phyloP scores from a whole-genome alignment of 257 asterid species.

The Lycium ferocissimum region DNA sequence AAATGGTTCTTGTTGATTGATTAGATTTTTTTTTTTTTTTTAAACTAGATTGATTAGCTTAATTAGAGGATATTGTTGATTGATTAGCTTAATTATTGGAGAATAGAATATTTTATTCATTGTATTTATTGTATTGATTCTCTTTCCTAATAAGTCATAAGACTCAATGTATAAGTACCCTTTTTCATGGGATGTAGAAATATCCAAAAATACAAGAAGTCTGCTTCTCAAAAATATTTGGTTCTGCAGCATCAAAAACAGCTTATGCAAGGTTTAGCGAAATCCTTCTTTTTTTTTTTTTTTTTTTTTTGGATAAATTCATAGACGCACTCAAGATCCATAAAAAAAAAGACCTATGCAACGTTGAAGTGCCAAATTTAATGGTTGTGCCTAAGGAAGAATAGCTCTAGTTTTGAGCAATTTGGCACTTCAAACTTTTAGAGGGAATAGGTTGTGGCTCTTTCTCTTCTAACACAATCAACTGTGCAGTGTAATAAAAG shows the following conservation, averaged over 20 bases:
- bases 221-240: neutral
- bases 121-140: neutral
- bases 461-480: neutral
- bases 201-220: slow-evolving; percentile 18
- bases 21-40: too few species aligned
- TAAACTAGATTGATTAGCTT: neutral
- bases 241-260: slow-evolving; percentile 8
- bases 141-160: neutral
- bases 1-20: neutral
- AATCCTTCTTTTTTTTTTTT: neutral
- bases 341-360: neutral
- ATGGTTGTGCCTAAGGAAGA: neutral
- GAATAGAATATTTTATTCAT: neutral
- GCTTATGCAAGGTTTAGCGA: neutral
- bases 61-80: slow-evolving; percentile 9
- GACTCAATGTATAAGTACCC: neutral
- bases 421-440: slow-evolving; percentile 16
- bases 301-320: neutral
- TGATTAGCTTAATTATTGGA: neutral
- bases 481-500: neutral
- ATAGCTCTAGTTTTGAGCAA: neutral
- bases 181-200: slow-evolving; percentile 17
- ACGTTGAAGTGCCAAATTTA: neutral
- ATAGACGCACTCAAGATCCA: neutral
- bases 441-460: neutral